Evolutionary conservation across 805 yeast genomes (phyloP).

Genomic region (Monosporozyma siamensis): DNA sequence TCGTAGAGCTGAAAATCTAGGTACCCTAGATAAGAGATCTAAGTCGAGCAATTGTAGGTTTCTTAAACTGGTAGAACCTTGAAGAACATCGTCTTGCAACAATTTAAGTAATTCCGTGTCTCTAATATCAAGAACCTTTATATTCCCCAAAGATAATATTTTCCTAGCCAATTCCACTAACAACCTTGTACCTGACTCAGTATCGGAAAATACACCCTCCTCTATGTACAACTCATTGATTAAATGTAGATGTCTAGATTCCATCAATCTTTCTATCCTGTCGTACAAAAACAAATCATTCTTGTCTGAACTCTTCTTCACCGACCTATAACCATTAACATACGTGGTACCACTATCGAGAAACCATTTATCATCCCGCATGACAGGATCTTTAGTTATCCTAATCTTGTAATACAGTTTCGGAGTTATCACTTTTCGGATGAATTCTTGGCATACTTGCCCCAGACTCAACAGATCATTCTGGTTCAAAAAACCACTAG

Average conservation of each 20-base stretch:
- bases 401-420: conserved; percentile 33
- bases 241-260: conserved; percentile 27
- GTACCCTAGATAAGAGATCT: not conserved
- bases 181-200: conserved; percentile 11
- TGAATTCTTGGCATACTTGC: conserved; percentile 23
- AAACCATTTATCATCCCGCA: conserved; percentile 25
- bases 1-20: not conserved
- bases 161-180: conserved; percentile 14
- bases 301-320: conserved; percentile 29
- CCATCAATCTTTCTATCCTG: conserved; percentile 35
- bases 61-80: too few species aligned
- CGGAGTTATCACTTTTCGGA: conserved; percentile 24
- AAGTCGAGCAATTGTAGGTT: conserved; percentile 10
- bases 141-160: conserved; percentile 14
- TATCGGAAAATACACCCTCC: conserved; percentile 24
- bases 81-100: conserved; percentile 9
- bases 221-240: conserved; percentile 32
- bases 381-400: conserved; percentile 30
- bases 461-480: conserved; percentile 31
- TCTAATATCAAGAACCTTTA: conserved; percentile 18
- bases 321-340: conserved; percentile 31
- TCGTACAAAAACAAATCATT: conserved; percentile 31
- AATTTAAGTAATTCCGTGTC: conserved; percentile 13
- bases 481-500: conserved; percentile 32
- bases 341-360: conserved; percentile 32